These are phyloP conservation scores for Hymenoscyphus albidus DNA, from an alignment of 2,329 filamentous ascomycete genomes.

Conservation along the genomic window DNA sequence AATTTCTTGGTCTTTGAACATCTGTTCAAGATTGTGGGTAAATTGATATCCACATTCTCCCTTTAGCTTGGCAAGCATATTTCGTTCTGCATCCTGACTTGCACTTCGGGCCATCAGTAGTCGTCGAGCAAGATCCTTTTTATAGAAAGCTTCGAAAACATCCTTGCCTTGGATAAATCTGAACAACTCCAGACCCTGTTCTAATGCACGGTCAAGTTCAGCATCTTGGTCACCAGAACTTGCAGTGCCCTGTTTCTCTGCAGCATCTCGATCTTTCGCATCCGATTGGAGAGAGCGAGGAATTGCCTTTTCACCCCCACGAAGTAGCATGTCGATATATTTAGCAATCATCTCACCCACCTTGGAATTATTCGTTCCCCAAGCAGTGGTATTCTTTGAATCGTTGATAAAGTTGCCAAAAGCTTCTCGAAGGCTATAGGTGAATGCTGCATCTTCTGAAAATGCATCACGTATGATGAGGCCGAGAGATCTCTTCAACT, in stretches of 20 bases:
- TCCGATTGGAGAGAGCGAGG: conserved; percentile 65
- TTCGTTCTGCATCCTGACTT: conserved; percentile 90
- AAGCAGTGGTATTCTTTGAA: conserved; percentile 65
- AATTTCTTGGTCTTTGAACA: conserved; percentile 98
- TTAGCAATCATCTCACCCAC: conserved; percentile 99
- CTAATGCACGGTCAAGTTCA: conserved; percentile 86
- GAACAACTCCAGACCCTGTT: conserved; percentile 91
- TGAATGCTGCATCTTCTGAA: conserved; percentile 68
- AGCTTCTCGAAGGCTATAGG: conserved; percentile 74
- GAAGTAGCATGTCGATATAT: conserved; percentile 84
- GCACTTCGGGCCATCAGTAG: conserved; percentile 89
- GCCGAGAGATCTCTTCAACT: conserved; percentile 76
- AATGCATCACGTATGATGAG: conserved; percentile 75
- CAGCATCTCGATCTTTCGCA: conserved; percentile 51
- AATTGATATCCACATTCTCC: conserved; percentile 91
- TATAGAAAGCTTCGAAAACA: conserved; percentile 98
- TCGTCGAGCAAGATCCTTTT: conserved; percentile 87
- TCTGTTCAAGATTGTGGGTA: conserved; percentile 95
- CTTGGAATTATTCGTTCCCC: conserved; percentile 83
- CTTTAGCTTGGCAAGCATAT: conserved; percentile 89
- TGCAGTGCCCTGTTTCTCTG: conserved; percentile 59
- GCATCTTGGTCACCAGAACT: conserved; percentile 82
- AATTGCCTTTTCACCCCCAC: conserved; percentile 81
- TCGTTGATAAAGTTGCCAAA: conserved; percentile 94
- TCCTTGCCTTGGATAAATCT: conserved; percentile 96